phyloP scores from a whole-genome alignment of 1,284 basidiomycete species.

The Microbotryum violaceum region DNA sequence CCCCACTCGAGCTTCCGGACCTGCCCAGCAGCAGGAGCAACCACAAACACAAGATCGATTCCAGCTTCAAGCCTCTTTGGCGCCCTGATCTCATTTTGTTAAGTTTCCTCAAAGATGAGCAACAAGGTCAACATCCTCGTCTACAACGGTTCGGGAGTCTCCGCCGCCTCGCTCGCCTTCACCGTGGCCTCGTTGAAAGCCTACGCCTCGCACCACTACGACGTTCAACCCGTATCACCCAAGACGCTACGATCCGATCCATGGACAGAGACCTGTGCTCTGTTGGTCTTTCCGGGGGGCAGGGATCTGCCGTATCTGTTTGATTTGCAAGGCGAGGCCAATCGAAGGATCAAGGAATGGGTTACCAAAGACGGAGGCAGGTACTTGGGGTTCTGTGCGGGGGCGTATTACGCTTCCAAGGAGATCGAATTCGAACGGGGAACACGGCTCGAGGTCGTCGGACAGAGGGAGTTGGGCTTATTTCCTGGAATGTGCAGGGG shows the following conservation, averaged over 20 bases:
- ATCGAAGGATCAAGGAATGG: constrained; percentile 53
- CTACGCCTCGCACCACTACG: constrained; percentile 63
- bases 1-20: too few species aligned
- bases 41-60: too few species aligned
- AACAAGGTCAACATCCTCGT: constrained; percentile 62
- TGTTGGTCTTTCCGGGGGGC: constrained; percentile 67
- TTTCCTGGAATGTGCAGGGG: constrained; percentile 51
- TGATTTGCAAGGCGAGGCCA: constrained; percentile 44
- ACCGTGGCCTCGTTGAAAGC: constrained; percentile 52
- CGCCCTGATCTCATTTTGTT: too few species aligned
- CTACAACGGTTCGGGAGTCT: constrained; percentile 64
- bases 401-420: constrained; percentile 50
- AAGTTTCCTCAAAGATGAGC: too few species aligned
- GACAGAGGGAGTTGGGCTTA: constrained; percentile 51
- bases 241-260: constrained; percentile 58
- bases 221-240: constrained; percentile 60
- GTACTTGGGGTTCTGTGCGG: constrained; percentile 59
- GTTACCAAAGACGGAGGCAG: constrained; percentile 58
- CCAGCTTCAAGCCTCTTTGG: too few species aligned
- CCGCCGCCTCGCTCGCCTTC: constrained; percentile 53
- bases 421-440: constrained; percentile 49
- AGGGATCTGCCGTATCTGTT: constrained; percentile 49
- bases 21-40: too few species aligned
- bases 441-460: constrained; percentile 45
- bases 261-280: constrained; percentile 64